Percentiles rank a stretch among this genome's conserved stretches.
These are phyloP conservation scores for Friedmanniomyces simplex DNA, from an alignment of 495 filamentous ascomycete species.

Conservation along the genomic window DNA sequence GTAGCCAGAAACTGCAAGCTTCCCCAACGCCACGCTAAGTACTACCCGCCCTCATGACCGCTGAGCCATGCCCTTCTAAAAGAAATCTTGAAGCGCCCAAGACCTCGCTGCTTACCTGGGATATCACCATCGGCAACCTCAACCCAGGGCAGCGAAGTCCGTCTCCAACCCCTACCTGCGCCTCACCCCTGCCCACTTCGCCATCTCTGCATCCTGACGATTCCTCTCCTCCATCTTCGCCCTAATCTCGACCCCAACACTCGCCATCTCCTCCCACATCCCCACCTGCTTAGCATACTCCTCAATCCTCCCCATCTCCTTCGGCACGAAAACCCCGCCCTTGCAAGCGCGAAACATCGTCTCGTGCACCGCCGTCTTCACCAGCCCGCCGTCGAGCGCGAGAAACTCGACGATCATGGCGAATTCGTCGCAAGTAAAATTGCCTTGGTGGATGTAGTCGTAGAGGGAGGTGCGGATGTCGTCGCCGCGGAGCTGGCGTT, in stretches of 20 bases:
- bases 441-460: constrained; percentile 3
- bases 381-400: background rate
- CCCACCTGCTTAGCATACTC: background rate
- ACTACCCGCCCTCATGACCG: too few relatives aligned
- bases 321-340: background rate
- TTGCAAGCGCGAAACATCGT: constrained; percentile 1
- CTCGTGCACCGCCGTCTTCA: constrained; percentile 5
- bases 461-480: constrained; percentile 3
- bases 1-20: too few relatives aligned
- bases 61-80: too few relatives aligned
- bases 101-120: too few relatives aligned
- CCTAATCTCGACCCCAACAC: background rate
- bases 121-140: too few relatives aligned
- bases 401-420: constrained; percentile 2
- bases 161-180: too few relatives aligned
- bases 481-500: constrained; percentile 6
- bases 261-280: constrained; percentile 2
- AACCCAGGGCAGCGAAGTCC: too few relatives aligned
- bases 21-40: too few relatives aligned
- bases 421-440: background rate
- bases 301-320: constrained; percentile 3
- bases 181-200: background rate
- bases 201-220: background rate
- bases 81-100: too few relatives aligned
- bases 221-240: constrained; percentile 2